A percentile compares a stretch with the other conserved stretches of the same genome.
Conservation (phyloP, 805 yeast genomes). For the Starmerella roubikii region DNA sequence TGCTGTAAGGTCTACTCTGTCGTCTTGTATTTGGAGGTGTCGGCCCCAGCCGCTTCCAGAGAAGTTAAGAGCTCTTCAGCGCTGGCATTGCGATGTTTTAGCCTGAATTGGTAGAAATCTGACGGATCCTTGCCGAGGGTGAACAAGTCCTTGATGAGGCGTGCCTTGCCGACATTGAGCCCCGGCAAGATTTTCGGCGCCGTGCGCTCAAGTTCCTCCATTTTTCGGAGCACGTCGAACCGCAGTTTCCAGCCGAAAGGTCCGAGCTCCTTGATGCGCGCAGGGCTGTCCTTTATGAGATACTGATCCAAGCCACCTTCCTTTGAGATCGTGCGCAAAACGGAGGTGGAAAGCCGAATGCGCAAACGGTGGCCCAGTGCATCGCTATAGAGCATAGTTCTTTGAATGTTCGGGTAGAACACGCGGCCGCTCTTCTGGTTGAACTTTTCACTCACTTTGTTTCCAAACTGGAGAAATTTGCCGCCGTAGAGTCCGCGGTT, state of each 20-base stretch:
- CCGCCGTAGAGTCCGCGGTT: constrained; percentile 89
- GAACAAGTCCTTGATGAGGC: constrained; percentile 33
- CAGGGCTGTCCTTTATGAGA: constrained; percentile 71
- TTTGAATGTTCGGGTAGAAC: constrained; percentile 73
- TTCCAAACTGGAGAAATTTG: constrained; percentile 60
- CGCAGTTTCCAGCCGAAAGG: constrained; percentile 84
- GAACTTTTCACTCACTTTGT: constrained; percentile 61
- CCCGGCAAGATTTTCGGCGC: constrained; percentile 30
- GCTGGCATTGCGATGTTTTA: constrained; percentile 32
- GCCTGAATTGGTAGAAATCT: constrained; percentile 35
- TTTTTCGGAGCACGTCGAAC: constrained; percentile 47
- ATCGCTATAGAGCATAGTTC: constrained; percentile 73
- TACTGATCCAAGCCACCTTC: constrained; percentile 95
- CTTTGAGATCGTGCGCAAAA: constrained; percentile 69
- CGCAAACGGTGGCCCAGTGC: constrained; percentile 43
- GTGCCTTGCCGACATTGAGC: constrained; percentile 52
- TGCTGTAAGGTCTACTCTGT: not conserved
- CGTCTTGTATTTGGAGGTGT: constrained; percentile 1
- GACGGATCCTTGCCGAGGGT: constrained; percentile 11
- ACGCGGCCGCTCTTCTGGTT: constrained; percentile 53
- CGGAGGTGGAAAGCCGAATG: constrained; percentile 61
- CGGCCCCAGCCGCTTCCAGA: constrained; percentile 33
- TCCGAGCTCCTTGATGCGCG: constrained; percentile 85
- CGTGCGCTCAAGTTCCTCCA: constrained; percentile 31
- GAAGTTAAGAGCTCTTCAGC: constrained; percentile 38